phyloP scores from a whole-genome alignment of 1,139 yeast species.

The Blastobotrys illinoisensis region DNA sequence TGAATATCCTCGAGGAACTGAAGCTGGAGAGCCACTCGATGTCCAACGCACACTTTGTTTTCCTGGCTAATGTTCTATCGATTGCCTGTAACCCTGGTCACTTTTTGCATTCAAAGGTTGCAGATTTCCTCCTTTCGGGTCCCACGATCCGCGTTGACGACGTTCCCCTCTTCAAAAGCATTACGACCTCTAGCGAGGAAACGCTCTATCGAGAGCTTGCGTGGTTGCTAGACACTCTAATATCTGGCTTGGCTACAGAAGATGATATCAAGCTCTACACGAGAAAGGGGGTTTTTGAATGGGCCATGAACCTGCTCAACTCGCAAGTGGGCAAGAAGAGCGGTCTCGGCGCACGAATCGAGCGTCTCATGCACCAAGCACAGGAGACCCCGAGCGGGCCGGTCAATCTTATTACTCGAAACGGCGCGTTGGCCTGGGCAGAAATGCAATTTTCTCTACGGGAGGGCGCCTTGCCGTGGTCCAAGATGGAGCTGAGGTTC shows the following conservation, averaged over 20 bases:
- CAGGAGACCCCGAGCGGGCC: conserved; percentile 59
- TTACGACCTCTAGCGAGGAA: conserved; percentile 44
- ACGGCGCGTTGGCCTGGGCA: conserved; percentile 58
- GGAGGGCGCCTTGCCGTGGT: conserved; percentile 21
- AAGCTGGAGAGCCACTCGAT: conserved; percentile 15
- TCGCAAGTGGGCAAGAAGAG: conserved; percentile 32
- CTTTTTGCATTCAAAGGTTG: conserved; percentile 62
- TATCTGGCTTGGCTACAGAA: conserved; percentile 41
- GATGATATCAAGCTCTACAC: conserved; percentile 51
- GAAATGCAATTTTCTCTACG: conserved; percentile 33
- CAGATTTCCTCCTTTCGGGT: conserved; percentile 38
- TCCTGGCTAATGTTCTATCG: background rate
- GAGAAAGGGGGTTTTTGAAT: conserved; percentile 56
- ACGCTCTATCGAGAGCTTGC: conserved; percentile 50
- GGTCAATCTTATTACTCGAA: conserved; percentile 55
- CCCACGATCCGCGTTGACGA: conserved; percentile 52
- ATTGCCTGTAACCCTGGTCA: conserved; percentile 65
- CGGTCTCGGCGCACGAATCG: conserved; percentile 23
- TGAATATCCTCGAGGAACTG: conserved; percentile 41
- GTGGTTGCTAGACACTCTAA: conserved; percentile 59
- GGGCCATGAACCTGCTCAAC: conserved; percentile 48
- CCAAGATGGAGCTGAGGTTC: conserved; percentile 56
- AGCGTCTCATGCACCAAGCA: conserved; percentile 43
- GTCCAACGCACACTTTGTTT: background rate
- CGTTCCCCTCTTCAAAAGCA: conserved; percentile 56